Base-by-base conservation (phyloP, 2,329 filamentous ascomycete genomes). In the Scedosporium apiospermum region DNA sequence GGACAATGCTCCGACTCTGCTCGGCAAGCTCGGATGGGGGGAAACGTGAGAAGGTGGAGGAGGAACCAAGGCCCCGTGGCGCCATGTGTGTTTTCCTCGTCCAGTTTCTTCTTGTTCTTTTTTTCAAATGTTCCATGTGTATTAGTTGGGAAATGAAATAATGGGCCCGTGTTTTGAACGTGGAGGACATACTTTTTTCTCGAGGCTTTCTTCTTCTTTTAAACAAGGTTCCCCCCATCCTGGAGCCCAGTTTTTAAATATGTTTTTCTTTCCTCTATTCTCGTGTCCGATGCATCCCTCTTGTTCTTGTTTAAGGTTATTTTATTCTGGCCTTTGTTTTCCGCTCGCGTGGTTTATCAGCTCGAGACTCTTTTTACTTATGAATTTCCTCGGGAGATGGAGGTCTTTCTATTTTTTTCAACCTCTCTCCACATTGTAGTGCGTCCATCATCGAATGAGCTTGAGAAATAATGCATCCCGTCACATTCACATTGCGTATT, bases 101-200 rank as follows among this genome's bases (percentile, higher is more conserved):
- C 49, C 49, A 53, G 49, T 53, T 53, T 53, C 49, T 62, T 64
- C 27, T 30, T 30, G 57, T 55, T 41, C 30, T 21, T 34, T 26
- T 26, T 27, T 38, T 34, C 30, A 34, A 34, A 34, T 34, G 21
- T 53, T 53, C 49, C n/a, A 53, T 53, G 49, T 53, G 49, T 53
- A 53, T 53, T 53, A 53, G 49, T 53, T 41, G 58, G 57, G 53
- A 42, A 57, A 61, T 55, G 60, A 57, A 30, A 30, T 30, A 51
- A 61, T 42, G n/a, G 34, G 58, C 21, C 49, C n/a, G n/a, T 53
- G 42, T 62, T 62, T 53, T 59, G 34, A 26, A 53, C 18, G 44
- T 46, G 44, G 44, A 46, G 18, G 30, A 49, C n/a, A 38, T 44
- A 61, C 26, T 49, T 41, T 57, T n/a, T 58, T 58, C 14, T 53